phyloP scores from a whole-genome alignment of 768 basidiomycete genomes.

The Trametes cubensis region DNA sequence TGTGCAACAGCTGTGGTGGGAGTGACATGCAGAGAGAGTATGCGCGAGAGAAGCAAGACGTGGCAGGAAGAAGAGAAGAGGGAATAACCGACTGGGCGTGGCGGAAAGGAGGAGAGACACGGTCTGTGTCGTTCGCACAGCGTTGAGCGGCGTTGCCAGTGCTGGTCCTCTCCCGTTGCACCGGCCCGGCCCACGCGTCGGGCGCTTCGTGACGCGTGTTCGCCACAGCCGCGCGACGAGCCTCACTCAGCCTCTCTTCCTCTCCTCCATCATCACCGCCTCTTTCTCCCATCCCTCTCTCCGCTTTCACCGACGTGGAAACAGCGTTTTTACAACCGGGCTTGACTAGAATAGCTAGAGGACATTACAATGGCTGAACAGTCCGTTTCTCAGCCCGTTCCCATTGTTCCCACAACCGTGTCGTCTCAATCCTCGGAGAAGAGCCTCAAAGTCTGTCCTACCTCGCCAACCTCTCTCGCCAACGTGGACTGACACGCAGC shows the following conservation, averaged over 20 bases:
- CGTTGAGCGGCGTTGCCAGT: neutral
- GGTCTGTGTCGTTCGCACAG: conserved; percentile 18
- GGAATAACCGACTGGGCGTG: neutral
- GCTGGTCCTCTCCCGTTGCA: neutral
- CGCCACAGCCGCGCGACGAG: conserved; percentile 17
- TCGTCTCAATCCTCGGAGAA: conserved; percentile 18
- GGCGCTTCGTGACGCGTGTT: conserved; percentile 6
- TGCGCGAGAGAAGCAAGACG: conserved; percentile 2
- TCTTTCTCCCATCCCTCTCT: neutral
- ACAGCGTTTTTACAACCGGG: neutral
- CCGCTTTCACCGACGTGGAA: neutral
- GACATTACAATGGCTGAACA: conserved; percentile 10
- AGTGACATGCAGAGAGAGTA: conserved; percentile 24
- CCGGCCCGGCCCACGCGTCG: conserved; percentile 12
- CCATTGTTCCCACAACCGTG: conserved; percentile 12
- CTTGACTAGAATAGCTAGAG: neutral
- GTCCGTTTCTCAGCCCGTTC: conserved; percentile 7
- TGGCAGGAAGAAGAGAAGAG: conserved; percentile 1
- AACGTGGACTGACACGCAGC: conserved; percentile 22
- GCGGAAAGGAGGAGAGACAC: neutral
- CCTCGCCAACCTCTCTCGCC: conserved; percentile 1
- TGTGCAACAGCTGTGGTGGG: conserved; percentile 31
- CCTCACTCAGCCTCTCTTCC: conserved; percentile 3
- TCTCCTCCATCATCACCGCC: conserved; percentile 11
- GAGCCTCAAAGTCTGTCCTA: conserved; percentile 26